phyloP scores from a whole-genome alignment of 1,139 yeast genomes.

The Entelexis sorbosivorans region DNA sequence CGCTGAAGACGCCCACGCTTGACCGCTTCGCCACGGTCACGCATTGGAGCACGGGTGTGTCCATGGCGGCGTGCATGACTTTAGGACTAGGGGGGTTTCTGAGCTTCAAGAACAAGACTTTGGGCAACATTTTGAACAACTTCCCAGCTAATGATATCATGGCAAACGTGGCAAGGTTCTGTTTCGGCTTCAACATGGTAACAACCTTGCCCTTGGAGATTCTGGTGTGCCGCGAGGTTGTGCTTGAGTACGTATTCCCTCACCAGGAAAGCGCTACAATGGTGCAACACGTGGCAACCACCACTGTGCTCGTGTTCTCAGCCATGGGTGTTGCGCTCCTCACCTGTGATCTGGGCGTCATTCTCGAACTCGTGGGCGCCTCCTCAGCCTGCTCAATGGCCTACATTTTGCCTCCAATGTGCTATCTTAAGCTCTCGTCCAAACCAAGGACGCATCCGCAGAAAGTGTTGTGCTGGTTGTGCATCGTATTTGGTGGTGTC shows the following conservation, averaged over 20 bases:
- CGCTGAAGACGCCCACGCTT: slow-evolving; percentile 63
- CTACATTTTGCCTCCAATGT: slow-evolving; percentile 78
- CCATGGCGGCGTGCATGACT: slow-evolving; percentile 65
- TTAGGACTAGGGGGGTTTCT: slow-evolving; percentile 76
- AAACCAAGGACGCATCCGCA: slow-evolving; percentile 29
- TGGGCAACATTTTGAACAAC: slow-evolving; percentile 79
- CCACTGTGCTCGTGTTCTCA: slow-evolving; percentile 52
- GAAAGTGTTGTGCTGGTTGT: slow-evolving; percentile 46
- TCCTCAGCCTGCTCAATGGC: slow-evolving; percentile 91
- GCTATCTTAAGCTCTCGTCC: slow-evolving; percentile 57
- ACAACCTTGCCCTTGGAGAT: slow-evolving; percentile 88
- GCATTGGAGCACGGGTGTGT: slow-evolving; percentile 71
- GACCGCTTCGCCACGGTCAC: slow-evolving; percentile 66
- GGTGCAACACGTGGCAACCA: slow-evolving; percentile 47
- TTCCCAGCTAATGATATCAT: slow-evolving; percentile 58
- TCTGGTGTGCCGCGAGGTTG: slow-evolving; percentile 78
- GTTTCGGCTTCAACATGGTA: slow-evolving; percentile 88
- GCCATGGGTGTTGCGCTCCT: slow-evolving; percentile 69
- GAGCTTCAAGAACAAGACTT: slow-evolving; percentile 64
- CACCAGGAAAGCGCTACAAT: slow-evolving; percentile 21
- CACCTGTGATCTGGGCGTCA: slow-evolving; percentile 83
- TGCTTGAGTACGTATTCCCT: slow-evolving; percentile 49
- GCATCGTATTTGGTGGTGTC: slow-evolving; percentile 59
- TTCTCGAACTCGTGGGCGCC: slow-evolving; percentile 81
- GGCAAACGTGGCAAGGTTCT: slow-evolving; percentile 76